Evolutionary conservation across 345 rosid genomes (phyloP).

Genomic region (Sapria himalayana): DNA sequence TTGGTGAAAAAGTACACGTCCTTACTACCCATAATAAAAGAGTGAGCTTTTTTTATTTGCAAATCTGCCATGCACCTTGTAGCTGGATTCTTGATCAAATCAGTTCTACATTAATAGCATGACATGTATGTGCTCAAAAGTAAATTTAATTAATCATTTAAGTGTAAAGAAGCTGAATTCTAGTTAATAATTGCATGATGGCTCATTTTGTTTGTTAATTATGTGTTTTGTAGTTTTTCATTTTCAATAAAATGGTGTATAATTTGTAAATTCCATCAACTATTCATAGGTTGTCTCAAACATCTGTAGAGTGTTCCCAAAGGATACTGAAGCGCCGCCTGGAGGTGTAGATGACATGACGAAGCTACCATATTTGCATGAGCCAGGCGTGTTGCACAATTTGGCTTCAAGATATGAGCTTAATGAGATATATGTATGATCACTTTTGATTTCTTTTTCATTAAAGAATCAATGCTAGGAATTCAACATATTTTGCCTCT

Average conservation of each 20-base stretch:
- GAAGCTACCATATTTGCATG: slow-evolving; percentile 94
- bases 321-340: slow-evolving; percentile 90
- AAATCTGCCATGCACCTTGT: too few relatives aligned
- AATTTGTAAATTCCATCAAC: neutral
- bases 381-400: slow-evolving; percentile 89
- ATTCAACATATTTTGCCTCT: slow-evolving; percentile 1
- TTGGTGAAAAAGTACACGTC: slow-evolving; percentile 58
- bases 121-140: too few relatives aligned
- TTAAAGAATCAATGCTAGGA: slow-evolving; percentile 8
- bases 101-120: too few relatives aligned
- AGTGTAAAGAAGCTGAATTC: too few relatives aligned
- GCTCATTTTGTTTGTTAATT: too few relatives aligned
- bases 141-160: too few relatives aligned
- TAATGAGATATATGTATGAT: slow-evolving; percentile 84
- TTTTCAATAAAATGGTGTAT: too few relatives aligned
- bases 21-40: slow-evolving; percentile 40
- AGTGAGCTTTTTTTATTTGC: slow-evolving; percentile 35
- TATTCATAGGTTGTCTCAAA: slow-evolving; percentile 56
- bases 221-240: too few relatives aligned
- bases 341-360: slow-evolving; percentile 99
- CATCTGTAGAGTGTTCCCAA: slow-evolving; percentile 65
- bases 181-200: too few relatives aligned
- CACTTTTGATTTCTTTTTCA: slow-evolving; percentile 7
- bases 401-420: slow-evolving; percentile 92
- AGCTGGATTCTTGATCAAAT: too few relatives aligned